Percentiles rank a stretch among this genome's conserved stretches.
Evolutionary conservation across 2,329 filamentous ascomycete genomes (phyloP).

Genomic region (Pochonia chlamydosporia): DNA sequence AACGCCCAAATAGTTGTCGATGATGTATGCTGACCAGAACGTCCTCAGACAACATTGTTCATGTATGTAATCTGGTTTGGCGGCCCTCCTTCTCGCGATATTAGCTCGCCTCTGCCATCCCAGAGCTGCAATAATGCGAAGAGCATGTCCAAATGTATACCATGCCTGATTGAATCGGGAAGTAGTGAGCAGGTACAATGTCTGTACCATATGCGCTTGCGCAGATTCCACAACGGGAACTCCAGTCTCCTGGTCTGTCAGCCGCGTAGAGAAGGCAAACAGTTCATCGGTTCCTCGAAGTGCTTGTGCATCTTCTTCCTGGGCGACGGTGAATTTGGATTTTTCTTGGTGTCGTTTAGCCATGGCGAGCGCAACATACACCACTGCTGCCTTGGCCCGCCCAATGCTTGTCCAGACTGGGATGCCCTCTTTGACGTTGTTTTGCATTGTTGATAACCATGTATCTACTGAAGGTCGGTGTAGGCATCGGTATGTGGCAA

Average conservation of each 20-base stretch:
- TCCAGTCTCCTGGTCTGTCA: constrained; percentile 45
- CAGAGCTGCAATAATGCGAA: constrained; percentile 44
- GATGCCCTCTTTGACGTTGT: constrained; percentile 27
- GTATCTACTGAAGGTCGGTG: constrained; percentile 46
- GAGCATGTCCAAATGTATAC: constrained; percentile 52
- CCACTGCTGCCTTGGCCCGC: constrained; percentile 38
- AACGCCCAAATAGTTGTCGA: constrained; percentile 59
- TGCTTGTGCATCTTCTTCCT: constrained; percentile 19
- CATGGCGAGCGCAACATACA: constrained; percentile 42
- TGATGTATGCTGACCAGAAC: constrained; percentile 57
- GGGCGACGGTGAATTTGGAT: constrained; percentile 18
- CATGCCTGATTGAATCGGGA: constrained; percentile 56
- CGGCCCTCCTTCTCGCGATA: constrained; percentile 13
- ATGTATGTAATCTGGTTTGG: constrained; percentile 33
- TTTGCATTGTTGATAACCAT: constrained; percentile 38
- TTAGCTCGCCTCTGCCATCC: constrained; percentile 26
- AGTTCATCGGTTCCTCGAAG: constrained; percentile 32
- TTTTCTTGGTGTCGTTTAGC: constrained; percentile 39
- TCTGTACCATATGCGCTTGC: constrained; percentile 52
- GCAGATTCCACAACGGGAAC: constrained; percentile 49
- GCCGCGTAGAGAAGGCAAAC: constrained; percentile 33
- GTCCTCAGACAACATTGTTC: constrained; percentile 49
- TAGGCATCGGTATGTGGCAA: constrained; percentile 54
- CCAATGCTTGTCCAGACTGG: constrained; percentile 34
- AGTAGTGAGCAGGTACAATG: constrained; percentile 52